These are phyloP conservation scores for Trichoderma koningii DNA, from an alignment of 2,329 filamentous ascomycete species.

Conservation along the genomic window DNA sequence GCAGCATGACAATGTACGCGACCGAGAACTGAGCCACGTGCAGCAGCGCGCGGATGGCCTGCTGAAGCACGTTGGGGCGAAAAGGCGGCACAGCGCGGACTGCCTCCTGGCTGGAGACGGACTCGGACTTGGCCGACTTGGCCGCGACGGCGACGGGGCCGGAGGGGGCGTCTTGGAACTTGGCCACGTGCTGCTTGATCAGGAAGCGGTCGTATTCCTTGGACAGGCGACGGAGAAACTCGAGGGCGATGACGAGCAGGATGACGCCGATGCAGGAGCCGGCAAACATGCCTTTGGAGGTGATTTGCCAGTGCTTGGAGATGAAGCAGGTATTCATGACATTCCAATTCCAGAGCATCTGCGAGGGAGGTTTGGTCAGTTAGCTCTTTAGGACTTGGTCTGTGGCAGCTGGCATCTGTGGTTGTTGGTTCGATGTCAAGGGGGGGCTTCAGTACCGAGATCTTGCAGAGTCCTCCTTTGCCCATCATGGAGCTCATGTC, in stretches of 20 bases:
- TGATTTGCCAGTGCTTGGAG: conserved; percentile 68
- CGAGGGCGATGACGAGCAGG: conserved; percentile 71
- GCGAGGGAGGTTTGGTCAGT: not conserved
- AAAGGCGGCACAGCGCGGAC: conserved; percentile 39
- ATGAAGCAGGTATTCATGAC: conserved; percentile 73
- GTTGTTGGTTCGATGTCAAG: not conserved
- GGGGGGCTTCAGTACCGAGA: conserved; percentile 35
- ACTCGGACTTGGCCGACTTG: conserved; percentile 21
- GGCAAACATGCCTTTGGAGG: conserved; percentile 70
- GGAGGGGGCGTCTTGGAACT: conserved; percentile 30
- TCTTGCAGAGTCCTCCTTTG: conserved; percentile 45
- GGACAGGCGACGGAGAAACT: conserved; percentile 68
- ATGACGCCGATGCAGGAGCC: conserved; percentile 78
- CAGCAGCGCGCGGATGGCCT: conserved; percentile 65
- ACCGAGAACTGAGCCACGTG: conserved; percentile 73
- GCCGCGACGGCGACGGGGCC: conserved; percentile 25
- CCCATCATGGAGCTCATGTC: conserved; percentile 32
- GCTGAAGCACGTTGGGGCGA: conserved; percentile 65
- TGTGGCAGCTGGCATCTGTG: not conserved
- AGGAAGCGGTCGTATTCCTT: conserved; percentile 74
- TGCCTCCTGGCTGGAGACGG: conserved; percentile 33
- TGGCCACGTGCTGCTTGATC: conserved; percentile 53
- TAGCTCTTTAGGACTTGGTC: not conserved
- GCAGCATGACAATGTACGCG: conserved; percentile 78
- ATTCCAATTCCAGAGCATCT: conserved; percentile 84